Conservation (phyloP, 148 eudicot genomes). For the Polygonum maritimum region DNA sequence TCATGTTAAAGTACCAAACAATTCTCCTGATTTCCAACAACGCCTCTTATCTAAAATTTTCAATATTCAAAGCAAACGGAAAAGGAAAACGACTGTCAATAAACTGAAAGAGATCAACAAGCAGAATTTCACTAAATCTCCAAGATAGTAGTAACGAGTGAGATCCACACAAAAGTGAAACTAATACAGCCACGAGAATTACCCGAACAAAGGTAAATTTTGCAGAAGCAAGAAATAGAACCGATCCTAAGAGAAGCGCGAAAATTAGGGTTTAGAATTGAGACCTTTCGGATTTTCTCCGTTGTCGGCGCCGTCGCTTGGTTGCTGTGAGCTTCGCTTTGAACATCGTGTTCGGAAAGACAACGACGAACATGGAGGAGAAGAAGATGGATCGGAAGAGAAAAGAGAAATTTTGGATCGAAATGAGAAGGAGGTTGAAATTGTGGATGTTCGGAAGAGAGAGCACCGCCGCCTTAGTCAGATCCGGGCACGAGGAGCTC, state of each 20-base stretch:
- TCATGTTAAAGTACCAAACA: neutral
- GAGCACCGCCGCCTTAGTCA: too few species aligned
- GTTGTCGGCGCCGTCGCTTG: slow-evolving; percentile 26
- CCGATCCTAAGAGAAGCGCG: neutral
- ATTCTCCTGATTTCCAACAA: neutral
- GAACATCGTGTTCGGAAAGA: slow-evolving; percentile 30
- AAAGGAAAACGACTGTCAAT: neutral
- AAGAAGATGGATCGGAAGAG: neutral
- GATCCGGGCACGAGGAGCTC: too few species aligned
- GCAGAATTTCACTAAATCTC: neutral
- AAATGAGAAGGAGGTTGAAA: neutral
- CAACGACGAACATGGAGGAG: neutral
- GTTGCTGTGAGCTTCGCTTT: slow-evolving; percentile 21
- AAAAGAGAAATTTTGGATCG: neutral
- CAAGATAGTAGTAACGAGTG: neutral
- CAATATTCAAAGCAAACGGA: neutral
- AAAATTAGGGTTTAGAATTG: neutral
- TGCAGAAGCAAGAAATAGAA: neutral
- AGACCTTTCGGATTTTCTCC: slow-evolving; percentile 18
- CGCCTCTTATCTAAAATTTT: too few species aligned
- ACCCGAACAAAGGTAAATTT: neutral
- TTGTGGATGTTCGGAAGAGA: too few species aligned
- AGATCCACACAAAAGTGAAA: neutral
- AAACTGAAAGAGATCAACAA: neutral
- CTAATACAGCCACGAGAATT: neutral